Conservation (phyloP, 2,329 filamentous ascomycete species). For the Paramyrothecium roridum region DNA sequence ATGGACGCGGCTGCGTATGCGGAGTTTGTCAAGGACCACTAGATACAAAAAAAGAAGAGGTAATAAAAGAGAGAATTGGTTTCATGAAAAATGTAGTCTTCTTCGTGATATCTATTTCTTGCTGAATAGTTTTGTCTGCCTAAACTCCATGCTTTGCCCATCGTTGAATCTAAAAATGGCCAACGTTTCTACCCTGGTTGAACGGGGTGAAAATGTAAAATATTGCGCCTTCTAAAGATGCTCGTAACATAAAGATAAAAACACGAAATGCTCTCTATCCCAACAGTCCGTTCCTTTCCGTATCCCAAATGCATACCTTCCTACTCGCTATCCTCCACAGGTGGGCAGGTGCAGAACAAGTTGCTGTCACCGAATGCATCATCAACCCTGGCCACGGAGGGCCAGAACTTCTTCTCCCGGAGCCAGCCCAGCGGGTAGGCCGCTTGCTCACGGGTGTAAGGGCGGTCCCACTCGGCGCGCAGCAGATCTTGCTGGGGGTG, state of each 20-base stretch:
- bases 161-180: slow-evolving; percentile 1
- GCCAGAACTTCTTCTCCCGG: slow-evolving; percentile 97
- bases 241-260: background rate
- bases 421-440: slow-evolving; percentile 83
- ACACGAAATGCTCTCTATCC: background rate
- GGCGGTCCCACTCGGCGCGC: slow-evolving; percentile 71
- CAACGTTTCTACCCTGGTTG: background rate
- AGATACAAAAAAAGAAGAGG: background rate
- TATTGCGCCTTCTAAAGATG: background rate
- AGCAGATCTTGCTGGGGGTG: slow-evolving; percentile 83
- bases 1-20: slow-evolving; percentile 69
- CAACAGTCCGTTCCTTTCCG: background rate
- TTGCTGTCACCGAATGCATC: slow-evolving; percentile 91
- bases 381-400: slow-evolving; percentile 78
- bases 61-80: too few relatives aligned
- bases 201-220: background rate
- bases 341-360: slow-evolving; percentile 91
- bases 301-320: slow-evolving; percentile 8
- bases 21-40: slow-evolving; percentile 7
- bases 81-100: background rate
- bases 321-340: slow-evolving; percentile 61
- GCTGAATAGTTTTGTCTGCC: slow-evolving; percentile 3
- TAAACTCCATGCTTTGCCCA: slow-evolving; percentile 7
- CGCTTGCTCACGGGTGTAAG: slow-evolving; percentile 76
- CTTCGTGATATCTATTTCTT: background rate